Base-by-base conservation (phyloP, 768 basidiomycete genomes). In the Tylopilus cervinicoccineus region DNA sequence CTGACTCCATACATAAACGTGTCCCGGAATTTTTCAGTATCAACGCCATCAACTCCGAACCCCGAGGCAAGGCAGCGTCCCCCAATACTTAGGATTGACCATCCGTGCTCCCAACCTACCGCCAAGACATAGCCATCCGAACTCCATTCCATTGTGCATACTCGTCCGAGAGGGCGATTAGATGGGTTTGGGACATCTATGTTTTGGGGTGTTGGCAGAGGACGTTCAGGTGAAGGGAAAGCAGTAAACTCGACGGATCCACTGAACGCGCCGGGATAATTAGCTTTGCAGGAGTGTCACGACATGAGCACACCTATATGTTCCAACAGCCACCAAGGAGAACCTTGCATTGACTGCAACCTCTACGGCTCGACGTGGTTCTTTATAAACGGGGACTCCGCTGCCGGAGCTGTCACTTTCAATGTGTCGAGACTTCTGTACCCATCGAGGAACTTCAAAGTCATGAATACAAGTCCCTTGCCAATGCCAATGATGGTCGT, bases 61-160 rank as follows among this genome's bases (percentile, higher is more conserved):
- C 80, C 81, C 69, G 82, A 91, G 2, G 86, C 86, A 24, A 91
- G 75, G 59, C 93, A 89, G 45, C 92, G 76, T 6, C 95, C 95
- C 12, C 89, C 88, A 11, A 93, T 83, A 61, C 86, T 93, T 70
- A 93, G 88, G 6, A 95, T 76, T 4, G 84, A 89, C 93, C 93
- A 98, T 7, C 92, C 94, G 45, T 78, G 68, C 52, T 82, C 76
- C 88, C 92, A 96, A 0, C 92, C 95, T 2, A 93, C 92, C 28
- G 93, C 94, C 11, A 99, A 73, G 6, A 90, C 91, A 68, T 93
- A 93, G 3, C 95, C 95, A 67, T 99, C 96, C 1, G 89, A 89
- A 43, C 89, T 94, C 95, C 94, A 97, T 57, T 92, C 83, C 65
- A 95, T 74, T 11, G 79, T 65, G 50, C 67, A 78, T 5, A 92